phyloP scores from a whole-genome alignment of 2,329 filamentous ascomycete genomes.

The Phoma sp. region DNA sequence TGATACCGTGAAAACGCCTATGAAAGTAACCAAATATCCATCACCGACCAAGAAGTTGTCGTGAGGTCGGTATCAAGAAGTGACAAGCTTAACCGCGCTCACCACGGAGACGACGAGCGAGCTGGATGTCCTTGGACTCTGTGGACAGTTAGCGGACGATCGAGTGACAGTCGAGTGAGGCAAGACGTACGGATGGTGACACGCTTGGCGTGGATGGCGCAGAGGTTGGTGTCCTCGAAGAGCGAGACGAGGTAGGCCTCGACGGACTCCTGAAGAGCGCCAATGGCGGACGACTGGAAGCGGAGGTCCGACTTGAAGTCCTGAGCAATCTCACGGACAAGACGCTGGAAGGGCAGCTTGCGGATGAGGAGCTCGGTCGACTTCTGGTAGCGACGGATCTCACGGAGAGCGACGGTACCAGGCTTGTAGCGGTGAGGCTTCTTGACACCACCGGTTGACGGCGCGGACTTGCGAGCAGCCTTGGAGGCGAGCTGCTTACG shows the following conservation, averaged over 20 bases:
- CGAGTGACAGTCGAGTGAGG: not conserved
- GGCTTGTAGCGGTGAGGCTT: constrained; percentile 64
- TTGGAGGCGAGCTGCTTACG: constrained; percentile 99
- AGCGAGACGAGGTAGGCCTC: constrained; percentile 95
- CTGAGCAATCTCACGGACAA: constrained; percentile 78
- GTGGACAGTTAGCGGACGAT: constrained; percentile 27
- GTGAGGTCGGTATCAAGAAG: constrained; percentile 31
- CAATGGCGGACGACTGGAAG: constrained; percentile 96
- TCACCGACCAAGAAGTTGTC: constrained; percentile 34
- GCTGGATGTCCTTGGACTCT: constrained; percentile 97
- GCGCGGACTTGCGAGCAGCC: constrained; percentile 97
- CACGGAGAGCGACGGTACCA: constrained; percentile 80
- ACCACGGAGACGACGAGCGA: constrained; percentile 69
- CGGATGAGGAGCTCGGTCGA: constrained; percentile 84
- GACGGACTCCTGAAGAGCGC: constrained; percentile 91
- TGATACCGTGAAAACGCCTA: constrained; percentile 46
- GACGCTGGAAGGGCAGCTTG: constrained; percentile 79
- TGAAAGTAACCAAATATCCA: constrained; percentile 36
- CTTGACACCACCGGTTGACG: constrained; percentile 80
- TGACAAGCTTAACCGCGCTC: constrained; percentile 57
- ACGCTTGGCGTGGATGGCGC: constrained; percentile 94
- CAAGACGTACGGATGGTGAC: constrained; percentile 73
- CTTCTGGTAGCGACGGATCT: constrained; percentile 90
- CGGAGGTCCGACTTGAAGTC: constrained; percentile 74
- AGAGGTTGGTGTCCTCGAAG: constrained; percentile 96